These are phyloP conservation scores for Trichosporon ovoides DNA, from an alignment of 1,284 basidiomycete genomes.

Conservation along the genomic window DNA sequence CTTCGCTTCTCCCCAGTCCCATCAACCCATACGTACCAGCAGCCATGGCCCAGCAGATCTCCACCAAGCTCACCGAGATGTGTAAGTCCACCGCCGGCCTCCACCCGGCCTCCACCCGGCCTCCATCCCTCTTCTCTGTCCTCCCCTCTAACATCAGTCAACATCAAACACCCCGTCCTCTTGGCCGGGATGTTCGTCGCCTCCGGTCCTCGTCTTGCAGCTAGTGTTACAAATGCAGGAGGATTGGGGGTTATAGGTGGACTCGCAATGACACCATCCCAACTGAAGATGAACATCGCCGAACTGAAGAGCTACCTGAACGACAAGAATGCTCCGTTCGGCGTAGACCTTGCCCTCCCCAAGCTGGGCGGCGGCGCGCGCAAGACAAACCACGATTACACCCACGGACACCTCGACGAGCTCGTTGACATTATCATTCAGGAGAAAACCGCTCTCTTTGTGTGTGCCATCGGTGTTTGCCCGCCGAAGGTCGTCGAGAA, in stretches of 20 bases:
- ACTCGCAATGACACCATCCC: slow-evolving; percentile 3
- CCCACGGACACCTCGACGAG: slow-evolving; percentile 63
- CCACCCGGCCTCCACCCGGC: not conserved
- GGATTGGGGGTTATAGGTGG: slow-evolving; percentile 84
- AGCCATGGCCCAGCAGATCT: too few species aligned
- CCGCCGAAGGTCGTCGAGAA: slow-evolving; percentile 69
- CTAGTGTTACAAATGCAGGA: slow-evolving; percentile 69
- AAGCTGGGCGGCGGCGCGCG: slow-evolving; percentile 73
- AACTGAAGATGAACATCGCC: slow-evolving; percentile 57
- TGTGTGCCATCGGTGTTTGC: slow-evolving; percentile 73
- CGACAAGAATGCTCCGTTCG: slow-evolving; percentile 59
- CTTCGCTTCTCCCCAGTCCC: too few species aligned
- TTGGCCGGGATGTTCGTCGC: slow-evolving; percentile 81
- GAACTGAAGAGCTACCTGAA: slow-evolving; percentile 64
- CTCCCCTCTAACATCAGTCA: too few species aligned
- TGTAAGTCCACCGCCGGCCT: not conserved
- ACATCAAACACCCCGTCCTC: slow-evolving; percentile 77
- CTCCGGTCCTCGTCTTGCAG: slow-evolving; percentile 74
- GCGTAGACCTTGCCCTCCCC: slow-evolving; percentile 78
- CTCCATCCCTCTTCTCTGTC: too few species aligned
- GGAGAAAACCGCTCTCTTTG: slow-evolving; percentile 73
- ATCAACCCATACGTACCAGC: not conserved
- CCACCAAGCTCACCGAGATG: too few species aligned
- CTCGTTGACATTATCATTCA: slow-evolving; percentile 82
- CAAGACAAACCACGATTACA: slow-evolving; percentile 65